A percentile compares a stretch with the other conserved stretches of the same genome.
phyloP scores from a whole-genome alignment of 2,329 filamentous ascomycete genomes.

The Colletotrichum kahawae region DNA sequence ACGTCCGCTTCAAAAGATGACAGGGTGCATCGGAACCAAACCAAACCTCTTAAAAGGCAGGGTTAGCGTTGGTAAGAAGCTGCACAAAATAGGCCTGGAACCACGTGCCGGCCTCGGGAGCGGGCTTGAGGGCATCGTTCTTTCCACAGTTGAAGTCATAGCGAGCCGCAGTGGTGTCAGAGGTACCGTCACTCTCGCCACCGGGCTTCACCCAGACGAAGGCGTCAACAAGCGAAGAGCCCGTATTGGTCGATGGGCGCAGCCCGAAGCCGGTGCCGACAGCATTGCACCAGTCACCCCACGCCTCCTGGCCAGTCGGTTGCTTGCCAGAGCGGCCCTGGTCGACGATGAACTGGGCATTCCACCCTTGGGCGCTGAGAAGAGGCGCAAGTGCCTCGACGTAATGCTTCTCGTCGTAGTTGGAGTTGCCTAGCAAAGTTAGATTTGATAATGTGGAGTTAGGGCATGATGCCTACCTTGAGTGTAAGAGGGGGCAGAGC shows the following conservation, averaged over 20 bases:
- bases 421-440: conserved; percentile 44
- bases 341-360: conserved; percentile 54
- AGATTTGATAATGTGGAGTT: neutral
- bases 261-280: conserved; percentile 66
- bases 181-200: conserved; percentile 59
- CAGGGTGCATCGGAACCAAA: neutral
- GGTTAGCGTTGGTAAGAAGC: conserved; percentile 60
- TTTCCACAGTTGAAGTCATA: conserved; percentile 62
- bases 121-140: conserved; percentile 62
- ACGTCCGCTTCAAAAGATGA: neutral
- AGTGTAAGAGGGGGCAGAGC: conserved; percentile 50
- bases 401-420: conserved; percentile 63
- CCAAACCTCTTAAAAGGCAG: conserved; percentile 42
- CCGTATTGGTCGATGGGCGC: conserved; percentile 68
- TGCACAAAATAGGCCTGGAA: conserved; percentile 67
- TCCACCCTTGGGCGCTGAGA: conserved; percentile 53
- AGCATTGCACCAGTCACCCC: conserved; percentile 74
- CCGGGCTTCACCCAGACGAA: conserved; percentile 77
- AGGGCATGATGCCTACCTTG: conserved; percentile 24
- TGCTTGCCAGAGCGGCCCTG: conserved; percentile 55
- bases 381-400: conserved; percentile 68
- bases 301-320: conserved; percentile 63
- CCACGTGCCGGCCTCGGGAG: conserved; percentile 74
- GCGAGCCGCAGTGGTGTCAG: conserved; percentile 49
- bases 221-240: conserved; percentile 63